Percentiles rank a stretch among this genome's conserved stretches.
Evolutionary conservation across 306 rosid species (phyloP).

Genomic region (Cicer judaicum): DNA sequence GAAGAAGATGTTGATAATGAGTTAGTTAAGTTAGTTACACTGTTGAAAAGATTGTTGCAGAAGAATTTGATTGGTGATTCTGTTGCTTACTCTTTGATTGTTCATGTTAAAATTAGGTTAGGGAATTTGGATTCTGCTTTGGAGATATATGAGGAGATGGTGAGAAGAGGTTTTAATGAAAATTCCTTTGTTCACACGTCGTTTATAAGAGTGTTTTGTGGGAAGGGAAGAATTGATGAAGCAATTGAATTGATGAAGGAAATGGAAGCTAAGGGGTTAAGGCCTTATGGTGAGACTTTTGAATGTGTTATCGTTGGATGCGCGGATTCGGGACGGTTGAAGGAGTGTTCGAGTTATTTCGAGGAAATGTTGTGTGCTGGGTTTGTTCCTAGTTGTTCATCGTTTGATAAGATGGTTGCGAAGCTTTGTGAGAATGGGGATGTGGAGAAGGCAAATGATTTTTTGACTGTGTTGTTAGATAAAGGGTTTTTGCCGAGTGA

Average conservation of each 20-base stretch:
- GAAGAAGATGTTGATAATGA: constrained; percentile 38
- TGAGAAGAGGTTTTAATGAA: constrained; percentile 64
- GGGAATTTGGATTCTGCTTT: constrained; percentile 55
- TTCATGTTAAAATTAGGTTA: constrained; percentile 57
- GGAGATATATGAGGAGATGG: constrained; percentile 65
- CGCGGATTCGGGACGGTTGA: constrained; percentile 51
- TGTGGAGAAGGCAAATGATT: constrained; percentile 54
- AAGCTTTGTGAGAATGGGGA: constrained; percentile 64
- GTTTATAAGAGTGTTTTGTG: constrained; percentile 67
- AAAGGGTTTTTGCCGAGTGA: constrained; percentile 68
- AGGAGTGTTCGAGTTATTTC: constrained; percentile 56
- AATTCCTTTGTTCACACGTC: constrained; percentile 69
- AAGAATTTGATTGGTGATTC: constrained; percentile 69
- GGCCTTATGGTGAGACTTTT: constrained; percentile 62
- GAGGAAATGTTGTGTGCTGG: constrained; percentile 66
- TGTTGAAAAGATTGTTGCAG: constrained; percentile 77
- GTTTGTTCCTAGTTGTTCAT: constrained; percentile 64
- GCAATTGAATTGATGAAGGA: constrained; percentile 59
- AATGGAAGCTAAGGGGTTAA: constrained; percentile 65
- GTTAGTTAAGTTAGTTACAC: constrained; percentile 37
- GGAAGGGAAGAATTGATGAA: constrained; percentile 62
- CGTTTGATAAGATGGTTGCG: constrained; percentile 64
- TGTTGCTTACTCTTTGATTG: constrained; percentile 66
- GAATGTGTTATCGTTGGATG: constrained; percentile 68
- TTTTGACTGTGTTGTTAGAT: constrained; percentile 68